Conservation (phyloP, 768 basidiomycete species). For the Rhodotorula graminis region DNA sequence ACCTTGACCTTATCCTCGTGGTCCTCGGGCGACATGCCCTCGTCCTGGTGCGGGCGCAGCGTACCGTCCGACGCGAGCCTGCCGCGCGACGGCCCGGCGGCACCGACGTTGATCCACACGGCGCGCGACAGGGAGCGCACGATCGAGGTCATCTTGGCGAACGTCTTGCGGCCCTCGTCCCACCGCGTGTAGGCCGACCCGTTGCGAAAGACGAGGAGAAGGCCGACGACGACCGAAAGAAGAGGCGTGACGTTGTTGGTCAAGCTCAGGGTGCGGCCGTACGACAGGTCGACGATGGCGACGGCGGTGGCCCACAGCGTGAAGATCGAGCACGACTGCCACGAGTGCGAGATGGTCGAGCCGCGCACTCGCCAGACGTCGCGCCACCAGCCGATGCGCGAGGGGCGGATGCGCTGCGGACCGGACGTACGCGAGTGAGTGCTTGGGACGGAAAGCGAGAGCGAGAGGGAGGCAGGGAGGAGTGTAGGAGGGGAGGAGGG, state of each 20-base stretch:
- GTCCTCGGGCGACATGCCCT: constrained; percentile 14
- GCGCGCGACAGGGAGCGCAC: constrained; percentile 22
- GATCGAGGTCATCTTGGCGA: constrained; percentile 20
- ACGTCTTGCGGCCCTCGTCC: constrained; percentile 30
- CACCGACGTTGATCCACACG: constrained; percentile 35
- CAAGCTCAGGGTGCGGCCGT: constrained; percentile 14
- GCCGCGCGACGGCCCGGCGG: not conserved
- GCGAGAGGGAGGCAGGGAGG: not conserved
- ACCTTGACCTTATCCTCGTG: constrained; percentile 36
- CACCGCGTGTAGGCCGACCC: constrained; percentile 31
- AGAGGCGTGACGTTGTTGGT: constrained; percentile 37
- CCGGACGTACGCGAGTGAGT: too few relatives aligned
- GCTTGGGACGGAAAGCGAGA: too few relatives aligned
- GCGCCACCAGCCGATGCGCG: constrained; percentile 31
- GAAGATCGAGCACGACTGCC: constrained; percentile 14
- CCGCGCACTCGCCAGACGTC: constrained; percentile 24
- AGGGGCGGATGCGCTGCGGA: constrained; percentile 21
- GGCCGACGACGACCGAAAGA: constrained; percentile 39
- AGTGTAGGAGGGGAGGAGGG: not conserved
- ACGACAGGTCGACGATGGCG: constrained; percentile 18
- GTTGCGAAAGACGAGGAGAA: constrained; percentile 42
- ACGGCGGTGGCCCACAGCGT: constrained; percentile 19
- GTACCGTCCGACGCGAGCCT: constrained; percentile 7
- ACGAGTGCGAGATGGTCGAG: constrained; percentile 15
- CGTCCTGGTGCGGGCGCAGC: not conserved